Base-by-base conservation (phyloP, 2,329 filamentous ascomycete genomes). In the Cytospora leucostoma region DNA sequence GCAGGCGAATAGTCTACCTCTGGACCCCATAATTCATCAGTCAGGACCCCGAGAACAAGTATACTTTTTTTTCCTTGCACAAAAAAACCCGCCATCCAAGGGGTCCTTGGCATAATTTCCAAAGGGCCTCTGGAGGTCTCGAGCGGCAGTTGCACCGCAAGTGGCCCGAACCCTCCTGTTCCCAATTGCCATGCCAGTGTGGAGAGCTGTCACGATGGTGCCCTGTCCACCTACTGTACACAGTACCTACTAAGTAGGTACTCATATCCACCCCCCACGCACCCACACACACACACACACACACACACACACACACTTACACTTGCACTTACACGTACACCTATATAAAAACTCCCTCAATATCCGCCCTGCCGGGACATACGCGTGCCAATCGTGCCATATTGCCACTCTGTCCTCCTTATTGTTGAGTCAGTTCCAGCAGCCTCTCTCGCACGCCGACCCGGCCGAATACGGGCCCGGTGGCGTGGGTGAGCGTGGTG, bases 351-450 rank as follows among this genome's bases (percentile, higher is more conserved):
- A 57, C 21, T 35, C 35, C 44, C 59, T 11, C 59, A 55, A 51
- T 38, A 55, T 50, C 59, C 59, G 59, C 59, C 50, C 38, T 52
- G 38, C 49, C 59, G 59, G 59, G 55, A 47, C 59, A 53, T 37
- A 55, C 15, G 38, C 15, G 49, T 52, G 51, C 38, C 19, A 55
- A 49, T 61, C 51, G 44, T 47, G n/a, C 44, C 44, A 21, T 21
- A 10, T 47, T 47, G 19, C 21, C 44, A 8, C 35, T 21, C 8
- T 11, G 44, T 47, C 21, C n/a, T 27, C 27, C 12, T 47, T n/a
- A 19, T 17, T 37, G 35, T 47, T 17, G 44, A 21, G 44, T n/a
- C 6, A 44, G 15, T 19, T 44, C 15, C 40, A 47, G 44, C n/a
- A 47, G 10, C 44, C 7, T 21, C n/a, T 47, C n/a, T 21, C n/a